Conservation (phyloP, 176 grass and related monocot species). For the Pontederia crassipes region DNA sequence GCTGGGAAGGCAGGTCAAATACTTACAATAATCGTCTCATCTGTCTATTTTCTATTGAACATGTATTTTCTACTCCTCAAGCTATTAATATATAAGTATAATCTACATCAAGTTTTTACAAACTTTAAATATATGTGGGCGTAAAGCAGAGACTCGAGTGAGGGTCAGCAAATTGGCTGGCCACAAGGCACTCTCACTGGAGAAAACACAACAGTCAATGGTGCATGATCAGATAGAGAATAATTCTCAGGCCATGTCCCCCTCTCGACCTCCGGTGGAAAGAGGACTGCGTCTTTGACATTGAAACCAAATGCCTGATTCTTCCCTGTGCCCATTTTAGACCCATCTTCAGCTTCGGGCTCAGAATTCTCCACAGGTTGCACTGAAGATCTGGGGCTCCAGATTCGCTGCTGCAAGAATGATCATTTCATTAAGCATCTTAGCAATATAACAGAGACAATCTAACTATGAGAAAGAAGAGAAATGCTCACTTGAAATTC, state of each 20-base stretch:
- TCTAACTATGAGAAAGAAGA: background rate
- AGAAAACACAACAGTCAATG: constrained; percentile 75
- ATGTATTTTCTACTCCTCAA: no score
- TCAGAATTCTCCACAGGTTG: constrained; percentile 28
- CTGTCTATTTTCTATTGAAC: no score
- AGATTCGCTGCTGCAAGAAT: constrained; percentile 31
- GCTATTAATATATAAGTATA: no score
- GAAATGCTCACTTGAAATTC: constrained; percentile 12
- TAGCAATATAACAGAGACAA: background rate
- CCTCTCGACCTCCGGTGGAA: constrained; percentile 76
- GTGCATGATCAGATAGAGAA: constrained; percentile 83
- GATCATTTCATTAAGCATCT: background rate
- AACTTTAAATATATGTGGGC: no score
- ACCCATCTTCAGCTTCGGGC: constrained; percentile 9
- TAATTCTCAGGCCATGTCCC: constrained; percentile 92
- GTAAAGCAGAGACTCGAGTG: background rate
- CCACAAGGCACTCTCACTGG: constrained; percentile 40
- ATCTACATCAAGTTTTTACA: no score
- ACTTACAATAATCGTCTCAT: no score
- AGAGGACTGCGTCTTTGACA: constrained; percentile 81
- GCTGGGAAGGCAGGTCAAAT: no score
- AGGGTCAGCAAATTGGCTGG: background rate
- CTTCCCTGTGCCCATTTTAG: background rate
- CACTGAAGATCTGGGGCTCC: constrained; percentile 38
- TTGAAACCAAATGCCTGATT: constrained; percentile 50